Conservation (phyloP, 2,329 filamentous ascomycete species). For the Cladosporium sp. region DNA sequence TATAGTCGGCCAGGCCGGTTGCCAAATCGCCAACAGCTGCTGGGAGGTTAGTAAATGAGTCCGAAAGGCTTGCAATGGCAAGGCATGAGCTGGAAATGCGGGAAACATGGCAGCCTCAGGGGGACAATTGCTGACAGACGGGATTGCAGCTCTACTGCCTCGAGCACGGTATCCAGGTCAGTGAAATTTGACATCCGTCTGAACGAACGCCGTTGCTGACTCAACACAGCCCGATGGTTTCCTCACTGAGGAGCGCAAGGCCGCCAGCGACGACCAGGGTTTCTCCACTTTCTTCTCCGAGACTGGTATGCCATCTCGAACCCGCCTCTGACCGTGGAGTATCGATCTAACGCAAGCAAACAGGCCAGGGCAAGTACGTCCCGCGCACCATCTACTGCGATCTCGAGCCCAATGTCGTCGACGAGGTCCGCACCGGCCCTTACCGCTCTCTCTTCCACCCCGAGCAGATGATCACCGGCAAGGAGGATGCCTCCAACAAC, state of each 20-base stretch:
- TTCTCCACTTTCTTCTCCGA: slow-evolving; percentile 99
- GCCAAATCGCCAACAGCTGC: slow-evolving; percentile 99
- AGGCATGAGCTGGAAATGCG: slow-evolving; percentile 8
- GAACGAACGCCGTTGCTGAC: slow-evolving; percentile 18
- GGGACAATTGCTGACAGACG: slow-evolving; percentile 26
- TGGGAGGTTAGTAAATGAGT: slow-evolving; percentile 80
- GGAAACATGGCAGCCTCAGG: slow-evolving; percentile 29
- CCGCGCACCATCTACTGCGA: slow-evolving; percentile 99
- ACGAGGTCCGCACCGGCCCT: slow-evolving; percentile 95
- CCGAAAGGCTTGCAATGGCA: slow-evolving; percentile 15
- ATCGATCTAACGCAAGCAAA: slow-evolving; percentile 17
- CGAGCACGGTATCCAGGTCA: slow-evolving; percentile 98
- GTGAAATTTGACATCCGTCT: slow-evolving; percentile 29
- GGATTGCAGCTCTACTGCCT: slow-evolving; percentile 87
- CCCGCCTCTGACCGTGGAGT: slow-evolving; percentile 6
- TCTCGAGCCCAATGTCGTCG: slow-evolving; percentile 98
- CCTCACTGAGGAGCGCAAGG: slow-evolving; percentile 97
- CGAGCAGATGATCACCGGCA: slow-evolving; percentile 99
- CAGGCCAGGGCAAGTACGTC: slow-evolving; percentile 97
- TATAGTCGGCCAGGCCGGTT: slow-evolving; percentile 98
- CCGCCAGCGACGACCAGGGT: slow-evolving; percentile 84
- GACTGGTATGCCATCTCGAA: slow-evolving; percentile 77
- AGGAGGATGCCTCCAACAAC: slow-evolving; percentile 99
- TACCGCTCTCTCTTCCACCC: slow-evolving; percentile 98
- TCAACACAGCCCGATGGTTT: slow-evolving; percentile 85